Evolutionary conservation across 495 filamentous ascomycete genomes (phyloP).

Genomic region (Penicillium argentinense): DNA sequence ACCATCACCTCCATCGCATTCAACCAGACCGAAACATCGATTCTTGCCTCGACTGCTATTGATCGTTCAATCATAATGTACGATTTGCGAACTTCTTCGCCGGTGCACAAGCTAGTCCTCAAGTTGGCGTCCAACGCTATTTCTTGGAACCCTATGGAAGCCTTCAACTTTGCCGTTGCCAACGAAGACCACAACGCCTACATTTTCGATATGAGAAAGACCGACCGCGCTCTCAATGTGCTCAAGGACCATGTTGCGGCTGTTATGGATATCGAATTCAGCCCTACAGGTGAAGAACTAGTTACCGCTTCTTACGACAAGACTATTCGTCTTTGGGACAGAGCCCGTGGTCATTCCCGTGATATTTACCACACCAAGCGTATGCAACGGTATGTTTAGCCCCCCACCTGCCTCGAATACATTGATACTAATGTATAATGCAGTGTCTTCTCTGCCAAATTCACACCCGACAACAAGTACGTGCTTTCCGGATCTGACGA

Average conservation of each 20-base stretch:
- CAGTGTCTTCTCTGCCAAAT: constrained; percentile 80
- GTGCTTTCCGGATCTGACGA: constrained; percentile 86
- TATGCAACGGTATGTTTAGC: constrained; percentile 70
- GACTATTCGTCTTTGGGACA: constrained; percentile 76
- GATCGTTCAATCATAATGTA: constrained; percentile 86
- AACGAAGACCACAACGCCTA: constrained; percentile 79
- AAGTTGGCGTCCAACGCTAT: constrained; percentile 82
- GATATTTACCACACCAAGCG: constrained; percentile 98
- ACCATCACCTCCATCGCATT: constrained; percentile 90
- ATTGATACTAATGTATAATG: constrained; percentile 11
- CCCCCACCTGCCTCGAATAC: not conserved
- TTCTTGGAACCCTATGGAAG: constrained; percentile 94
- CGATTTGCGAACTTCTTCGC: constrained; percentile 84
- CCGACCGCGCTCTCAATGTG: constrained; percentile 82
- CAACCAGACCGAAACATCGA: constrained; percentile 91
- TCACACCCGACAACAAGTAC: constrained; percentile 86
- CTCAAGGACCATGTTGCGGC: constrained; percentile 94
- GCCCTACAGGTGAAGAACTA: constrained; percentile 90
- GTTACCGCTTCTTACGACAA: constrained; percentile 88
- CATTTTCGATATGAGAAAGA: constrained; percentile 85
- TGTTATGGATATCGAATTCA: constrained; percentile 96
- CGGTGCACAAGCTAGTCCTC: constrained; percentile 75
- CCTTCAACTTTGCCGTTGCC: constrained; percentile 85
- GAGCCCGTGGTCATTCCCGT: constrained; percentile 75
- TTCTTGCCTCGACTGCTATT: constrained; percentile 77